Evolutionary conservation across 441 rosid species (phyloP), one percentile per base, ranked within the genome.

Genomic region (Populus tomentosa): DNA sequence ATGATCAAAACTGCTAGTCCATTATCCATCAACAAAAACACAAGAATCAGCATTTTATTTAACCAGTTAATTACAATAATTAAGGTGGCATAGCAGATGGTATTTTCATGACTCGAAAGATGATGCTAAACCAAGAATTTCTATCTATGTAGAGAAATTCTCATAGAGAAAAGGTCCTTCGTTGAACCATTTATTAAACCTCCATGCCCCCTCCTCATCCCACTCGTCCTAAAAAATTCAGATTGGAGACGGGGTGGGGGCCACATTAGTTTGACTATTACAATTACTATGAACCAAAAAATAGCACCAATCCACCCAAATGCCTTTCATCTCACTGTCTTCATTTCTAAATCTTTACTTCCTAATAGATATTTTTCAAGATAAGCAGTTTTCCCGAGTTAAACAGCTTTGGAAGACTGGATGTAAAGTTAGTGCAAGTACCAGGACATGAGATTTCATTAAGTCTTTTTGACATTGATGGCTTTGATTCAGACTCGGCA

Each of bases 1-100:
- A 95, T 68, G 32, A 95, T 89, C 70, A 93, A 83, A 86, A 95
- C 97, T 92, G 86, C 1, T 16, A 50, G 70, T 81, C 64, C 84
- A 82, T 78, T 21, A 20, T 1, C 11, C 26, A 21, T 61, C 26
- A 21, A 21, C 64, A 61, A 61, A 61, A 3, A n/a, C 64, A 42
- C 61, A 79, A 78, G 50, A 32, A 75, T 82, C 65, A 56, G 38
- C 72, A 35, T 67, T 24, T 26, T 63, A 78, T 66, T 77, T n/a
- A 65, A 50, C 23, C 65, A 11, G 26, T 42, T 11, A 28, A 1
- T 61, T 70, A 38, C 14, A 26, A 70, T 30, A 9, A 6, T n/a
- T 61, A 21, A n/a, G 9, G 33, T 3, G 30, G 28, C n/a, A 20
- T 18, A 3, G 40, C 20, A 32, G 28, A 10, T 20, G 71, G 14